Percentiles rank a stretch among this genome's conserved stretches.
Conservation (phyloP, 1,284 basidiomycete genomes). For the Xanthoconium separans region DNA sequence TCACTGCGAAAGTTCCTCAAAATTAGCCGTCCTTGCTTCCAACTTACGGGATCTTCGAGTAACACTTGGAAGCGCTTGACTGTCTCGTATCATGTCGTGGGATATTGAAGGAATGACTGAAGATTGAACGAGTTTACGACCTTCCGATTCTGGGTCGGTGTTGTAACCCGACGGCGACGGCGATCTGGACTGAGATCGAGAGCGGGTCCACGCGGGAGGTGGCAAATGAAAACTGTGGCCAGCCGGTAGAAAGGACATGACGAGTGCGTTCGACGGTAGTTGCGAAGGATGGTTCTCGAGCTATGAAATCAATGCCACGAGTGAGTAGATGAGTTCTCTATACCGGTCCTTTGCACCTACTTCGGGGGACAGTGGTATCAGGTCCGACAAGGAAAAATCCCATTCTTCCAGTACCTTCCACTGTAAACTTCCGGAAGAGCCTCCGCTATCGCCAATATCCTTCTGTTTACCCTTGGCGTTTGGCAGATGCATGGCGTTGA, state of each 20-base stretch:
- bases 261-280: constrained; percentile 71
- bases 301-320: constrained; percentile 22
- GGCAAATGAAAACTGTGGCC: constrained; percentile 60
- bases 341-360: constrained; percentile 42
- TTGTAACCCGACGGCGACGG: constrained; percentile 59
- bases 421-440: constrained; percentile 25
- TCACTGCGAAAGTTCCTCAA: constrained; percentile 71
- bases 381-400: constrained; percentile 60
- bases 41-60: constrained; percentile 28
- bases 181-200: constrained; percentile 44
- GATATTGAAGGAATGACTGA: constrained; percentile 14
- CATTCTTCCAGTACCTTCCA: constrained; percentile 73
- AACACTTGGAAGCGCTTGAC: constrained; percentile 12
- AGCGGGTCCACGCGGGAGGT: constrained; percentile 26
- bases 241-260: constrained; percentile 62
- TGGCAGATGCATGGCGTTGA: constrained; percentile 1
- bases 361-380: constrained; percentile 61
- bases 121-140: constrained; percentile 37
- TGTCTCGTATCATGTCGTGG: constrained; percentile 20
- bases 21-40: constrained; percentile 47
- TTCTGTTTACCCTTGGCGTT: constrained; percentile 47
- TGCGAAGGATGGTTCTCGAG: constrained; percentile 44
- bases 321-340: constrained; percentile 8
- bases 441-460: constrained; percentile 24
- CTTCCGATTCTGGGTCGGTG: constrained; percentile 65